Base-by-base conservation (phyloP, 306 rosid genomes). In the Pyrus bretschneideri region DNA sequence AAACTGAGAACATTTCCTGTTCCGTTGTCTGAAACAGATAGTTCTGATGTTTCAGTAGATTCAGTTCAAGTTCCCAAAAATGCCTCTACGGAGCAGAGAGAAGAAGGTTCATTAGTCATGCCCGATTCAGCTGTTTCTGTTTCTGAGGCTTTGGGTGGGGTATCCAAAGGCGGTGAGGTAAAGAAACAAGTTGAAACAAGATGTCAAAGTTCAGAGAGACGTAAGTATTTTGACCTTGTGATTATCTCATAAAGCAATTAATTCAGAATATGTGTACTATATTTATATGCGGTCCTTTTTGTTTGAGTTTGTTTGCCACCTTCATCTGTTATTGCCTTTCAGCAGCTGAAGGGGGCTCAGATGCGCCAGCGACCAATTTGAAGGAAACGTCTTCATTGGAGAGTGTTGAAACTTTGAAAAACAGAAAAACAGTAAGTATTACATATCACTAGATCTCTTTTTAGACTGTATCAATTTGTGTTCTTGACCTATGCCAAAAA, bases 361-460 rank as follows among this genome's bases (percentile, higher is more conserved):
- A 85, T 76, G 77, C 88, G 69, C 79, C 84, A 59, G 69, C 74
- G 12, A 33, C 76, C 66, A 81, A 82, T 38, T 35, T 10, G 64
- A 90, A 86, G 81, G 89, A 89, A 57, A 69, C 74, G 25, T 67
- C 82, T 45, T 78, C 83, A 17, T 6, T 83, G 52, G 97, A 80
- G 80, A 79, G 35, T 70, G 81, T 66, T 52, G 85, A 83, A 79
- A 46, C 85, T 79, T 79, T 77, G n/a, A 93, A 90, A 83, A 85
- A 27, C 84, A 90, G 69, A 83, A 93, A 93, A 84, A 46, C 82
- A 7, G 98, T 94, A 22, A 85, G 97, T 83, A 67, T 67, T 75
- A 58, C 51, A 27, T 77, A 69, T 77, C 68, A 73, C 42, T 73
- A 51, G 45, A 70, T 72, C 63, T 68, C 73, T 64, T 21, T 3